Evolutionary conservation across 345 rosid species (phyloP).

Genomic region (Trapa incisa): DNA sequence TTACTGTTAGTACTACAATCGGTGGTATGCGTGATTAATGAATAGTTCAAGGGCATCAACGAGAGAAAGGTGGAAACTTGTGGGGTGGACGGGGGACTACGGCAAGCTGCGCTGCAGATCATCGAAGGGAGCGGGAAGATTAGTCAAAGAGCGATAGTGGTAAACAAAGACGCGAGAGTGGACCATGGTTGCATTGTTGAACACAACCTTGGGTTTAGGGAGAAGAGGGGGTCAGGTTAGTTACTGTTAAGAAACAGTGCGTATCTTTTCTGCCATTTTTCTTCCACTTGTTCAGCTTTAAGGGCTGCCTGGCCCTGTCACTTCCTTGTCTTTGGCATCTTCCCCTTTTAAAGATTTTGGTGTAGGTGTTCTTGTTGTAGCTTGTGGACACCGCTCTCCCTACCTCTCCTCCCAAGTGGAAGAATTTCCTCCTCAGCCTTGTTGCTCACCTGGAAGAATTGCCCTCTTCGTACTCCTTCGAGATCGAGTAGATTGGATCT

Average conservation of each 20-base stretch:
- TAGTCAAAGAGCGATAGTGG: neutral
- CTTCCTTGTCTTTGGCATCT: constrained; percentile 1
- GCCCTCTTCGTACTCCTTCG: neutral
- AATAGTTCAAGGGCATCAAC: neutral
- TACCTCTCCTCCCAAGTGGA: neutral
- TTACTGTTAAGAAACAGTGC: constrained; percentile 3
- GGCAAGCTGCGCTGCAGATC: neutral
- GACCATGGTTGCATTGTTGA: constrained; percentile 4
- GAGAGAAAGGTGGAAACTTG: constrained; percentile 2
- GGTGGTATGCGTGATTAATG: neutral
- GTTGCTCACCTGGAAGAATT: neutral
- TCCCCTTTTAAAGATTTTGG: neutral
- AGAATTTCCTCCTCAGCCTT: neutral
- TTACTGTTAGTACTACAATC: too few species aligned
- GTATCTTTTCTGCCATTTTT: neutral
- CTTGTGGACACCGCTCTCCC: too few species aligned
- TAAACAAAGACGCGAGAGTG: neutral
- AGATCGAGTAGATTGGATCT: neutral
- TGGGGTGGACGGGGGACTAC: constrained; percentile 5
- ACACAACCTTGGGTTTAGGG: too few species aligned
- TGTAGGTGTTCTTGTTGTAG: neutral
- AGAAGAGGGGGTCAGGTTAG: neutral
- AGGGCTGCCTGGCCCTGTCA: neutral
- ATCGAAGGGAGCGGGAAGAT: neutral
- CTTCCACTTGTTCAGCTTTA: neutral